Base-by-base conservation (phyloP, 2,329 filamentous ascomycete species). In the Ophiosphaerella narmari region DNA sequence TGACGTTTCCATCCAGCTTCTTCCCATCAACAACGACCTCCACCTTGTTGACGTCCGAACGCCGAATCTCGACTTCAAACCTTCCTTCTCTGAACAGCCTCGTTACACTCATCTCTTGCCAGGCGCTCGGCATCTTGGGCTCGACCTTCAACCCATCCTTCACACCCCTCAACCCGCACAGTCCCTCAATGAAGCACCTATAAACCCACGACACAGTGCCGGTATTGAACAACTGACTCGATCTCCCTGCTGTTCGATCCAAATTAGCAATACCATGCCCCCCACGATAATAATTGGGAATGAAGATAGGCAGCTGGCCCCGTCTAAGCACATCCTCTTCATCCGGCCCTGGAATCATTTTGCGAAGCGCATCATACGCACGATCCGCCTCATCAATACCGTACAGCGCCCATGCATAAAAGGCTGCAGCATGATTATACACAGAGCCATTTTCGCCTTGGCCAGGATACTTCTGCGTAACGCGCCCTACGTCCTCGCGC, bases 371-470 rank as follows among this genome's bases (percentile, higher is more conserved):
- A n/a, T 65, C 68, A 63, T 77, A 83, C 0, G 81, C 82, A 13
- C 79, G 75, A 48, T 82, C 80, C 1, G 68, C 67, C 53, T 82
- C 72, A 18, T 74, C 75, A 52, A 82, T 75, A 21, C 70, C 73
- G 68, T 84, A 83, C 21, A 84, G 63, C 9, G 77, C 77, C 72
- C 81, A 78, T 40, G 80, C 74, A 65, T 82, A 84, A 61, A 83
- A 84, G 9, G 78, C 75, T 29, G 74, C 77, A 0, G 82, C 81
- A 63, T 84, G 82, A 70, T 83, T 84, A 66, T 84, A 84, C 14
- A 84, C 79, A 21, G 79, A 78, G 1, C 75, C 82, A 63, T 84
- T 84, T 67, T 84, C 82, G n/a, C 77, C 82, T 38, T 80, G 80
- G 2, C 81, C 81, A 2, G 80, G 77, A 49, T 79, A 81, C 65